Evolutionary conservation across 148 eudicot genomes (phyloP).

Genomic region (Spergularia bocconei): DNA sequence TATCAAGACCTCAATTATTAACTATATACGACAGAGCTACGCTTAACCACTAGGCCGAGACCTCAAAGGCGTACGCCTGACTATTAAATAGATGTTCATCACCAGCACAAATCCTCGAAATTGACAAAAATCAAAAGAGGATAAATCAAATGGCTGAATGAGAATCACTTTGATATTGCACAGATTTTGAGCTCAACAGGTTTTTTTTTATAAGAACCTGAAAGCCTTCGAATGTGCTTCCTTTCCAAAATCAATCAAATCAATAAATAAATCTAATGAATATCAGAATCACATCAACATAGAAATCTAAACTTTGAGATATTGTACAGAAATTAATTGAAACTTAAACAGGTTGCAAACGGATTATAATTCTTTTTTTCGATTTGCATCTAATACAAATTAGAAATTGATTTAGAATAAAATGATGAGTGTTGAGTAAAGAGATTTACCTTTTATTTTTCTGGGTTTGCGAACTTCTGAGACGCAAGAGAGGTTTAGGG

Average conservation of each 20-base stretch:
- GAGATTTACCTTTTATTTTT: background rate
- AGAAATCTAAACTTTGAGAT: background rate
- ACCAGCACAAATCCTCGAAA: constrained; percentile 16
- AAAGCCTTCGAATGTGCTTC: constrained; percentile 42
- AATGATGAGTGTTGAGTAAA: background rate
- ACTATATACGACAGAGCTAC: background rate
- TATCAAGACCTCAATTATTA: background rate
- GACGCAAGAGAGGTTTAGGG: constrained; percentile 22
- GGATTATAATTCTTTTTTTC: background rate
- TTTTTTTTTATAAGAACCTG: constrained; percentile 9
- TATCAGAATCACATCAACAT: background rate
- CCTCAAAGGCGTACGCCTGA: background rate
- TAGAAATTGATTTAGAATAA: too few relatives aligned
- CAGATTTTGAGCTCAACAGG: constrained; percentile 47
- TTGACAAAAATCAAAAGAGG: background rate
- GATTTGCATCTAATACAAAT: background rate
- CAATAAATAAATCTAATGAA: background rate
- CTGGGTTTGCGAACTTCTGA: background rate
- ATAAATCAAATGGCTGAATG: background rate
- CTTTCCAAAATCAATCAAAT: constrained; percentile 1
- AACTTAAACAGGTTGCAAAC: background rate
- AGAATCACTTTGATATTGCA: constrained; percentile 28
- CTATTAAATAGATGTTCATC: constrained; percentile 13
- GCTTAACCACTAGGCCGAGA: too few relatives aligned
- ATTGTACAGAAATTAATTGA: background rate